These are phyloP conservation scores for Chrysosporium keratinophilum DNA, from an alignment of 2,329 filamentous ascomycete species.

Conservation along the genomic window DNA sequence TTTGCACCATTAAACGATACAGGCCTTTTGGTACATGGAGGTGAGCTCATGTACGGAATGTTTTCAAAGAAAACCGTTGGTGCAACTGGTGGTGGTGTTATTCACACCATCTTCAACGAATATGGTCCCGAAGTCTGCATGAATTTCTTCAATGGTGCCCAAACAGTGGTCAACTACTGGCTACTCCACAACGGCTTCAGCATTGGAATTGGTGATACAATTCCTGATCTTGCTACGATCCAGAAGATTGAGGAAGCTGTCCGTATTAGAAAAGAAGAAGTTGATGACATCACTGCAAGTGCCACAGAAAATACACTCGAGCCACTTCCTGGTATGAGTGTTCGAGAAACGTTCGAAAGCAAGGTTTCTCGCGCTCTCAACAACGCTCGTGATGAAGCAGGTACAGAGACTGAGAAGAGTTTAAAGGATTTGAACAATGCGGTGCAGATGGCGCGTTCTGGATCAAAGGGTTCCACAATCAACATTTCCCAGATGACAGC, in stretches of 20 bases:
- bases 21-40: slow-evolving; percentile 71
- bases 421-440: slow-evolving; percentile 95
- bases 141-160: slow-evolving; percentile 89
- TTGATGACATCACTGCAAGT: slow-evolving; percentile 60
- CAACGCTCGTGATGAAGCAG: slow-evolving; percentile 89
- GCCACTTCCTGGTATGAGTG: slow-evolving; percentile 93
- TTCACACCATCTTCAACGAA: slow-evolving; percentile 95
- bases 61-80: slow-evolving; percentile 91
- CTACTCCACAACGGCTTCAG: slow-evolving; percentile 91
- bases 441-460: slow-evolving; percentile 88
- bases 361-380: slow-evolving; percentile 92
- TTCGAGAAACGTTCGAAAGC: slow-evolving; percentile 95
- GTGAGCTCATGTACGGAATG: slow-evolving; percentile 81
- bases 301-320: slow-evolving; percentile 84
- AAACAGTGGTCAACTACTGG: slow-evolving; percentile 95
- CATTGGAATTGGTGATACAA: slow-evolving; percentile 96
- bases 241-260: slow-evolving; percentile 75
- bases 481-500: slow-evolving; percentile 99
- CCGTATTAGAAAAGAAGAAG: slow-evolving; percentile 67
- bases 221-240: slow-evolving; percentile 79
- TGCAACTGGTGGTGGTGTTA: slow-evolving; percentile 77
- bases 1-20: slow-evolving; percentile 60
- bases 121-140: slow-evolving; percentile 77
- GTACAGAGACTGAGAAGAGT: slow-evolving; percentile 82
- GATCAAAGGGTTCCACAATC: slow-evolving; percentile 97